phyloP scores from a whole-genome alignment of 1,284 basidiomycete genomes.

The Wolfiporia cocos region DNA sequence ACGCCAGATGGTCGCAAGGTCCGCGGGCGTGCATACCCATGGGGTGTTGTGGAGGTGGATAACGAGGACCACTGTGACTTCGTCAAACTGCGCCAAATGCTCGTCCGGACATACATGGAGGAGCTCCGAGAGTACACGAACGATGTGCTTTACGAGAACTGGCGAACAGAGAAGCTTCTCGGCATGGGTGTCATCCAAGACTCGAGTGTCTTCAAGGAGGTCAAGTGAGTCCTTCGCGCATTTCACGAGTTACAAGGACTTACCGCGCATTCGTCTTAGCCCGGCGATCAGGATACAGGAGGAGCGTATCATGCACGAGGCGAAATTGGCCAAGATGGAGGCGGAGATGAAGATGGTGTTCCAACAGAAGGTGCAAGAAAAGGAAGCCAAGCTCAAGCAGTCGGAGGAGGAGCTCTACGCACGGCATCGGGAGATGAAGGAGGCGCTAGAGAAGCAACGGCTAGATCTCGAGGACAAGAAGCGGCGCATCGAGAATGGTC shows the following conservation, averaged over 20 bases:
- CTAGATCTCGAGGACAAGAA: constrained; percentile 97
- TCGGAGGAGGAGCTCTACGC: constrained; percentile 97
- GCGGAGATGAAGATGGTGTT: constrained; percentile 99
- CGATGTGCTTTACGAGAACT: constrained; percentile 91
- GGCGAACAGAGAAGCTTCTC: constrained; percentile 90
- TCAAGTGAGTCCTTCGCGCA: constrained; percentile 67
- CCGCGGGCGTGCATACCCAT: constrained; percentile 90
- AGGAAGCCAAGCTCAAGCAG: constrained; percentile 96
- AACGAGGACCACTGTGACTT: constrained; percentile 98
- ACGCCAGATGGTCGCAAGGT: constrained; percentile 86
- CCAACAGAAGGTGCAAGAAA: constrained; percentile 98
- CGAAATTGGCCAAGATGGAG: constrained; percentile 98
- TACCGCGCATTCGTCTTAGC: constrained; percentile 37
- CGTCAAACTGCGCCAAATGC: constrained; percentile 97
- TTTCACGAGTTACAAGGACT: constrained; percentile 4
- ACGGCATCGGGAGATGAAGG: constrained; percentile 98
- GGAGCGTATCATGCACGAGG: constrained; percentile 89
- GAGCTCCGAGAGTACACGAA: constrained; percentile 95
- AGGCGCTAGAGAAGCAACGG: constrained; percentile 95
- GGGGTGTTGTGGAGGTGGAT: constrained; percentile 97
- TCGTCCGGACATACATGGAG: constrained; percentile 97
- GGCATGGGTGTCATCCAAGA: constrained; percentile 97
- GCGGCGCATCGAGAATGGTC: constrained; percentile 89
- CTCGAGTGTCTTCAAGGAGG: constrained; percentile 94
- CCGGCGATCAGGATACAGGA: constrained; percentile 94